Conservation (phyloP, 768 basidiomycete species). For the Wakefieldia striispora region DNA sequence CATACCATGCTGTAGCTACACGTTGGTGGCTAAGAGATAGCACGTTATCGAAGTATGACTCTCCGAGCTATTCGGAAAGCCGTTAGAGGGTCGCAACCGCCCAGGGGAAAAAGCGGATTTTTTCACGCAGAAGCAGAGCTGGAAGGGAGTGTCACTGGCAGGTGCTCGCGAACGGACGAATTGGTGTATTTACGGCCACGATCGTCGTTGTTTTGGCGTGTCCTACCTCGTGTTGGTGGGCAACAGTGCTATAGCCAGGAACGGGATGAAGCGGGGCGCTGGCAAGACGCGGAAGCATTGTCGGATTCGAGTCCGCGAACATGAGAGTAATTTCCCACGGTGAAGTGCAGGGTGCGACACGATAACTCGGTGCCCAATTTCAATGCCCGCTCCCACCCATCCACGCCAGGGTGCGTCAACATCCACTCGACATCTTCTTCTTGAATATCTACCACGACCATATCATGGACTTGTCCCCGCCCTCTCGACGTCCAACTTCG, state of each 20-base stretch:
- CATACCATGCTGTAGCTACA: not conserved
- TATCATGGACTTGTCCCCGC: conserved; percentile 38
- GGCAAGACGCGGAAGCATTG: conserved; percentile 35
- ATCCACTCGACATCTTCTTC: conserved; percentile 10
- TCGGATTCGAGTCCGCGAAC: conserved; percentile 33
- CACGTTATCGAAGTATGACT: too few relatives aligned
- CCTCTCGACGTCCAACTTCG: conserved; percentile 57
- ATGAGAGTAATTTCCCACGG: conserved; percentile 27
- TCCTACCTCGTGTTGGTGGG: conserved; percentile 16
- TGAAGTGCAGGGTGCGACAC: conserved; percentile 34
- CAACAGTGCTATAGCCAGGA: conserved; percentile 11
- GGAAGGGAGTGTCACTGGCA: too few relatives aligned
- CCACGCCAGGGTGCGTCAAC: conserved; percentile 25
- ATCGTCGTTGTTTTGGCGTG: too few relatives aligned
- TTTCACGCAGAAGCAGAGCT: too few relatives aligned
- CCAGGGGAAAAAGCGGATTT: too few relatives aligned
- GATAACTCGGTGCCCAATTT: conserved; percentile 40
- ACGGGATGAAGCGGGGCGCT: conserved; percentile 27
- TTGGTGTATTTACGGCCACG: too few relatives aligned
- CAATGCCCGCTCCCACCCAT: conserved; percentile 42
- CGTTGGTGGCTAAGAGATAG: not conserved
- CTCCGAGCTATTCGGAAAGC: too few relatives aligned
- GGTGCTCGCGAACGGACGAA: too few relatives aligned
- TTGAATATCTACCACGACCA: conserved; percentile 38
- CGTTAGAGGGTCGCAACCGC: too few relatives aligned